Evolutionary conservation across 2,329 filamentous ascomycete genomes (phyloP).

Genomic region (Fusarium albidum): DNA sequence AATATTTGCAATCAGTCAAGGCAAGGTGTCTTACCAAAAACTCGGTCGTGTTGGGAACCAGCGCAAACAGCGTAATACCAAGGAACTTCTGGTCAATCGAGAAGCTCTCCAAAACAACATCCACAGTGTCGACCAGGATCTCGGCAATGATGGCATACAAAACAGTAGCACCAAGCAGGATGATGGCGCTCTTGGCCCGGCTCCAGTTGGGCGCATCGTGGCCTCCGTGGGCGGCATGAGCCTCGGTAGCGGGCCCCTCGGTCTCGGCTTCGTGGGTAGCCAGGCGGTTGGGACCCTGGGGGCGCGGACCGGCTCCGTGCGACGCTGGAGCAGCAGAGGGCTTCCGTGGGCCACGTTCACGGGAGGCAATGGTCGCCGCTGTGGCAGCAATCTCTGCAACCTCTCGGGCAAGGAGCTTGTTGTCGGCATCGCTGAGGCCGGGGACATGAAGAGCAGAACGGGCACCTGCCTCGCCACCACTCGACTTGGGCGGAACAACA

Average conservation of each 20-base stretch:
- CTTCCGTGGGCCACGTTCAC: slow-evolving; percentile 65
- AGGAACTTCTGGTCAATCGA: slow-evolving; percentile 97
- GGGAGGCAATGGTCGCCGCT: slow-evolving; percentile 84
- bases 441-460: slow-evolving; percentile 63
- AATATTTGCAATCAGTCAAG: slow-evolving; percentile 1
- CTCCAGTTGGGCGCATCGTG: slow-evolving; percentile 99
- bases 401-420: slow-evolving; percentile 80
- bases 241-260: slow-evolving; percentile 45
- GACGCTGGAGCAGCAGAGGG: slow-evolving; percentile 43
- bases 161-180: slow-evolving; percentile 86
- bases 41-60: slow-evolving; percentile 98
- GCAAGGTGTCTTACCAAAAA: slow-evolving; percentile 77
- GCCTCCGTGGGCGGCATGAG: slow-evolving; percentile 66
- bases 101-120: slow-evolving; percentile 90
- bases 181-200: slow-evolving; percentile 86
- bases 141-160: slow-evolving; percentile 98
- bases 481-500: slow-evolving; percentile 76
- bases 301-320: slow-evolving; percentile 28
- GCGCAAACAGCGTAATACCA: slow-evolving; percentile 93
- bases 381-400: slow-evolving; percentile 95
- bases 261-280: slow-evolving; percentile 33
- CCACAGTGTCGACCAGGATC: slow-evolving; percentile 95
- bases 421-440: slow-evolving; percentile 83
- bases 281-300: slow-evolving; percentile 46
- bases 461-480: slow-evolving; percentile 45